Percentiles rank a stretch among this genome's conserved stretches.
Evolutionary conservation across 148 eudicot species (phyloP).

Genomic region (Rhododendron williamsianum): DNA sequence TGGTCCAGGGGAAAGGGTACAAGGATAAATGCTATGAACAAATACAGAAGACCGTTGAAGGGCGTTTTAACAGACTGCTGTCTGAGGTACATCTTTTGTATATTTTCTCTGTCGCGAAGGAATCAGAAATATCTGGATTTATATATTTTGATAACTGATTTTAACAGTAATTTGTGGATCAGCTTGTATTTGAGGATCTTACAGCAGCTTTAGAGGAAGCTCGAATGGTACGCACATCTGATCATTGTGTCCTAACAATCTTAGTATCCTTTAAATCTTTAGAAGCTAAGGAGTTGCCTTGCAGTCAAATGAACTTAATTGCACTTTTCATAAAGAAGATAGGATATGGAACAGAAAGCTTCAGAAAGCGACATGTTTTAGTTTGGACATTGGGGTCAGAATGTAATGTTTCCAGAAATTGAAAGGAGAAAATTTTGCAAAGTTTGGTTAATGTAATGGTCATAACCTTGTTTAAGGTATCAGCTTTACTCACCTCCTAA

Average conservation of each 20-base stretch:
- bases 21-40: slow-evolving; percentile 96
- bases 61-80: slow-evolving; percentile 63
- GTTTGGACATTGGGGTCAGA: neutral
- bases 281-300: neutral
- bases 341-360: neutral
- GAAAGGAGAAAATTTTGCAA: neutral
- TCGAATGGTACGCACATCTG: slow-evolving; percentile 43
- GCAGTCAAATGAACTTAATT: neutral
- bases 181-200: slow-evolving; percentile 73
- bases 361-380: neutral
- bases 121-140: neutral
- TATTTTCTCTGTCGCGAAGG: neutral
- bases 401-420: neutral
- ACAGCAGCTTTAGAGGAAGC: slow-evolving; percentile 94
- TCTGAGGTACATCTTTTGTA: slow-evolving; percentile 55
- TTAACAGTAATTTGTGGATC: slow-evolving; percentile 19
- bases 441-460: neutral
- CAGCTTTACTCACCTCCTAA: neutral
- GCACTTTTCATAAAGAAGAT: neutral
- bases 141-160: neutral
- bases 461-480: neutral
- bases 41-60: slow-evolving; percentile 80
- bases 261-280: neutral
- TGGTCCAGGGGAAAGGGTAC: slow-evolving; percentile 85
- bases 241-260: neutral